These are phyloP conservation scores for Fusarium udum DNA, from an alignment of 2,329 filamentous ascomycete species.

Conservation along the genomic window DNA sequence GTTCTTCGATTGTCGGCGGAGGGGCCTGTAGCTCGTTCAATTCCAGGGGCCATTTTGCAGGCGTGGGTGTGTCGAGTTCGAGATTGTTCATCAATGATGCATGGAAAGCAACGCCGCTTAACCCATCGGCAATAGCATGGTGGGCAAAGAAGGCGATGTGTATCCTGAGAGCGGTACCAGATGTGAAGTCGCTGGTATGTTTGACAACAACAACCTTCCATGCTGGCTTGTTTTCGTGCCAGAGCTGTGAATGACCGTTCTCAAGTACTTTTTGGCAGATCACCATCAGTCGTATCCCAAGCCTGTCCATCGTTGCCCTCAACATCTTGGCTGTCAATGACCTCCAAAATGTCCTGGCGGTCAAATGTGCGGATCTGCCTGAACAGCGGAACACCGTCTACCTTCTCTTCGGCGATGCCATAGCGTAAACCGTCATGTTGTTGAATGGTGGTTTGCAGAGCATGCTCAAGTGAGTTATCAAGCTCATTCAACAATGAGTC, in stretches of 20 bases:
- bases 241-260: not conserved
- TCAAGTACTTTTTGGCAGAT: not conserved
- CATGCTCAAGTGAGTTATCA: not conserved
- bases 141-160: slow-evolving; percentile 13
- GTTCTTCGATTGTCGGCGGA: slow-evolving; percentile 1
- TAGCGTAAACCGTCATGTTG: not conserved
- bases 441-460: slow-evolving; percentile 4
- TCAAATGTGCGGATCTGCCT: not conserved
- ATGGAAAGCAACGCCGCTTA: slow-evolving; percentile 19
- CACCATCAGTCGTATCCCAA: rapidly evolving
- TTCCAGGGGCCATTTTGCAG: slow-evolving; percentile 4
- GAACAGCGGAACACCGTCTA: not conserved
- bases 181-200: rapidly evolving
- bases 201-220: slow-evolving; percentile 16
- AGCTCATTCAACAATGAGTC: rapidly evolving
- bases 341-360: not conserved
- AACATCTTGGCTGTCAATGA: rapidly evolving
- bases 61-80: rapidly evolving
- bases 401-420: not conserved
- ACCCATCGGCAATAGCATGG: slow-evolving; percentile 22
- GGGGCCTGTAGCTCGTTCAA: not conserved
- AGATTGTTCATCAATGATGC: not conserved
- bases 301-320: rapidly evolving
- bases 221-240: not conserved
- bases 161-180: not conserved